These are phyloP conservation scores for Cladorrhinum sp. DNA, from an alignment of 2,329 filamentous ascomycete genomes.

Conservation along the genomic window DNA sequence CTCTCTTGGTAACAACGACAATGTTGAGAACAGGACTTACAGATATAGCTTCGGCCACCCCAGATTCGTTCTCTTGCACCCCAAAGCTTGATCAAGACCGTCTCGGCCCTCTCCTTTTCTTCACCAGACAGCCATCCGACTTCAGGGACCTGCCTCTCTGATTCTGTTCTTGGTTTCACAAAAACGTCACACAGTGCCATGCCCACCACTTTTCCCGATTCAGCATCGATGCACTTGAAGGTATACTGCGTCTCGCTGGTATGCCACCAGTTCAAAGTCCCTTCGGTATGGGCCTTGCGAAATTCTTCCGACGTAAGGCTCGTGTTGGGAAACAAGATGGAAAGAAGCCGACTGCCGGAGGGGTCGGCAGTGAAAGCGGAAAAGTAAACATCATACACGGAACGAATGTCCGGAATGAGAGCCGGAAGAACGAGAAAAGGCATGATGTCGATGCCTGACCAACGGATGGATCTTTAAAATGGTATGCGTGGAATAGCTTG, in stretches of 20 bases:
- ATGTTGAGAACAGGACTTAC: constrained; percentile 32
- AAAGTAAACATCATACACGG: constrained; percentile 47
- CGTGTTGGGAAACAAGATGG: constrained; percentile 40
- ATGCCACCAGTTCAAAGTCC: constrained; percentile 40
- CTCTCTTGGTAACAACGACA: not conserved
- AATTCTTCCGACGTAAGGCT: constrained; percentile 35
- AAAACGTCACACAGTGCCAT: constrained; percentile 47
- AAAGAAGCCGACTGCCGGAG: constrained; percentile 40
- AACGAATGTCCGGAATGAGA: constrained; percentile 44
- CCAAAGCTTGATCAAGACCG: constrained; percentile 40
- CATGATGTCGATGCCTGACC: constrained; percentile 28
- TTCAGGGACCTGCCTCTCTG: constrained; percentile 43
- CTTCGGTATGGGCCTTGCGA: constrained; percentile 41
- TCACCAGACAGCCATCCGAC: constrained; percentile 45
- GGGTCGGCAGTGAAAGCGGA: constrained; percentile 39
- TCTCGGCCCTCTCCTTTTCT: constrained; percentile 42
- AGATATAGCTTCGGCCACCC: constrained; percentile 39
- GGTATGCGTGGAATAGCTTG: no score
- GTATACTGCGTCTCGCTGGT: constrained; percentile 43
- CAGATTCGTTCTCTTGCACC: constrained; percentile 41
- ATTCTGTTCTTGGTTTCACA: constrained; percentile 35
- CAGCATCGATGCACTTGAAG: constrained; percentile 45
- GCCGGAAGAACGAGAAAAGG: constrained; percentile 43
- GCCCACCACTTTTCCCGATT: constrained; percentile 42
- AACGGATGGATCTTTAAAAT: not conserved